Evolutionary conservation across 495 filamentous ascomycete genomes (phyloP).

Genomic region (Sordaria brevicollis): DNA sequence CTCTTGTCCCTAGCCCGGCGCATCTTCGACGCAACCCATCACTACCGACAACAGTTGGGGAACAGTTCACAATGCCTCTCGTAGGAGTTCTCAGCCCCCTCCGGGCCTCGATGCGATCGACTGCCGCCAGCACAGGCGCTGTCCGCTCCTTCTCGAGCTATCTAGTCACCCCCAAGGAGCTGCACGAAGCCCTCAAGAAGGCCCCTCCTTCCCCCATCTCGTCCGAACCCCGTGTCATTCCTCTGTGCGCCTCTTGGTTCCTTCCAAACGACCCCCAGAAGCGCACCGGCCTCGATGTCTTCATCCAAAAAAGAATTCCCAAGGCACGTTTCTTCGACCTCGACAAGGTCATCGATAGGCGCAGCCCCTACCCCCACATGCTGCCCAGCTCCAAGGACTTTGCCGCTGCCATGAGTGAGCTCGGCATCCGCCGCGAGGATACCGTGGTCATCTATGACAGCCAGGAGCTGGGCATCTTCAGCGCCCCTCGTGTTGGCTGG

Average conservation of each 20-base stretch:
- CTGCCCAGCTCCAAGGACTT: slow-evolving; percentile 73
- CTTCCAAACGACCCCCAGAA: slow-evolving; percentile 70
- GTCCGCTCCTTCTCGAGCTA: slow-evolving; percentile 58
- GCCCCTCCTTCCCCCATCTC: slow-evolving; percentile 64
- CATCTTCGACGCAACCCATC: background rate
- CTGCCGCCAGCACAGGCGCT: background rate
- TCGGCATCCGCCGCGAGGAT: slow-evolving; percentile 81
- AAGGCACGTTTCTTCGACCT: slow-evolving; percentile 93
- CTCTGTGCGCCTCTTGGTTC: slow-evolving; percentile 91
- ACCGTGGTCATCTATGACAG: slow-evolving; percentile 89
- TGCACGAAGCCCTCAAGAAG: slow-evolving; percentile 66
- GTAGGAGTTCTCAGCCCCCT: slow-evolving; percentile 25
- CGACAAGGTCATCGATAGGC: slow-evolving; percentile 77
- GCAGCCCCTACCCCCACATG: slow-evolving; percentile 93
- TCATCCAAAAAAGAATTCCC: slow-evolving; percentile 68
- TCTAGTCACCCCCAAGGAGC: slow-evolving; percentile 75
- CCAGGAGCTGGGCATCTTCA: slow-evolving; percentile 82
- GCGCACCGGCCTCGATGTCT: slow-evolving; percentile 67
- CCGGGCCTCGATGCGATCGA: slow-evolving; percentile 14
- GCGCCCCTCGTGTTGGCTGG: slow-evolving; percentile 87
- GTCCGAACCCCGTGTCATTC: slow-evolving; percentile 68
- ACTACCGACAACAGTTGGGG: background rate
- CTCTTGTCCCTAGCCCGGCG: background rate
- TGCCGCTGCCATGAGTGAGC: slow-evolving; percentile 72
- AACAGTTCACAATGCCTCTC: slow-evolving; percentile 26